phyloP scores from a whole-genome alignment of 805 yeast species.

The Teunomyces aglyptinius region DNA sequence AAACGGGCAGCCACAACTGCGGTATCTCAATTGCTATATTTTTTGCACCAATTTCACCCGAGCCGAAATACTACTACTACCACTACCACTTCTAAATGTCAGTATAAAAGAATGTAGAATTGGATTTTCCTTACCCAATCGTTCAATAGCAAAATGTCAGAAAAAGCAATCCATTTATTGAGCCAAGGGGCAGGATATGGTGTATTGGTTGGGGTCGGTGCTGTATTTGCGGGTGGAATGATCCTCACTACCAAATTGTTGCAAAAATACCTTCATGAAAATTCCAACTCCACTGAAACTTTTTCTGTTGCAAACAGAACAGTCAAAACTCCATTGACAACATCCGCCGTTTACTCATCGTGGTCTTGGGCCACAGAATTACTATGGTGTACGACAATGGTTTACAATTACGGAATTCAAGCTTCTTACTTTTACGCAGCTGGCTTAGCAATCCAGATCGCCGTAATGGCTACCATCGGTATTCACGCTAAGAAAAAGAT shows the following conservation, averaged over 20 bases:
- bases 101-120: not conserved
- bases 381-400: constrained; percentile 24
- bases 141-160: not conserved
- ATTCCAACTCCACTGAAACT: constrained; percentile 25
- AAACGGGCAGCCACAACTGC: not conserved
- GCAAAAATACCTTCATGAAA: constrained; percentile 22
- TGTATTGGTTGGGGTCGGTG: constrained; percentile 30
- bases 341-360: constrained; percentile 20
- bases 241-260: constrained; percentile 23
- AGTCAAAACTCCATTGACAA: not conserved
- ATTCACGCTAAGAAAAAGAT: constrained; percentile 27
- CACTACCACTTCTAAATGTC: too few relatives aligned
- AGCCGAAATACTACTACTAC: too few relatives aligned
- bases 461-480: constrained; percentile 23
- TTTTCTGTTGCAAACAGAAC: constrained; percentile 25
- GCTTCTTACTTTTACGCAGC: constrained; percentile 25
- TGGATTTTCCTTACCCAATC: not conserved
- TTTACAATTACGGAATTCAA: constrained; percentile 24
- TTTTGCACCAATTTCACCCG: not conserved
- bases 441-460: constrained; percentile 26
- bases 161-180: constrained; percentile 15
- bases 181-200: constrained; percentile 32
- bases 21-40: not conserved
- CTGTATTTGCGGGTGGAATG: constrained; percentile 28
- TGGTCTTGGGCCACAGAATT: constrained; percentile 33